A percentile compares a stretch with the other conserved stretches of the same genome.
Conservation (phyloP, 208 protist species). For the Crithidia acanthocephali region DNA sequence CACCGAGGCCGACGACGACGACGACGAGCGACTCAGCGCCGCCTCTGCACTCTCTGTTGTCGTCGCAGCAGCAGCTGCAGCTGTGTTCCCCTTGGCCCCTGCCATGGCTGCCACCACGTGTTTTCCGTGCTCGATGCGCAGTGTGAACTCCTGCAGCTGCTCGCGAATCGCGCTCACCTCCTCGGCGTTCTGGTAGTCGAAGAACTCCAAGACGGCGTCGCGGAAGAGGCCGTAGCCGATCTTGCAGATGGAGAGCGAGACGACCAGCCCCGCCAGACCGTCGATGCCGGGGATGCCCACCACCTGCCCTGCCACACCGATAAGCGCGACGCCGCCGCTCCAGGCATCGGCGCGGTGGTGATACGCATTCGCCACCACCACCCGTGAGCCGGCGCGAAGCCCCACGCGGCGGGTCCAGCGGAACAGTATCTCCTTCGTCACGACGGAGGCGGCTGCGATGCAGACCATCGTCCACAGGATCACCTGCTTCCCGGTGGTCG, state of each 20-base stretch:
- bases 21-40: background rate
- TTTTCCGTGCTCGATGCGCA: constrained; percentile 29
- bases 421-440: constrained; percentile 84
- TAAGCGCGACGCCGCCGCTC: constrained; percentile 80
- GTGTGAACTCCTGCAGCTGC: constrained; percentile 62
- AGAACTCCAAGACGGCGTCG: constrained; percentile 80
- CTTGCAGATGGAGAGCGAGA: constrained; percentile 80
- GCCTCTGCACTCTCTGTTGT: background rate
- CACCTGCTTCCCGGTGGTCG: constrained; percentile 48
- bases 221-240: constrained; percentile 77
- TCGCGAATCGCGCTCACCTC: constrained; percentile 69
- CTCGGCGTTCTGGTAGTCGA: constrained; percentile 79
- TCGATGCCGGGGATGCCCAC: constrained; percentile 79
- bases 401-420: constrained; percentile 83
- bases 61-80: background rate
- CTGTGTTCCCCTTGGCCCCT: background rate
- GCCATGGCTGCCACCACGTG: constrained; percentile 3
- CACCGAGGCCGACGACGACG: background rate
- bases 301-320: constrained; percentile 77
- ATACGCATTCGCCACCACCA: constrained; percentile 89
- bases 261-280: constrained; percentile 74
- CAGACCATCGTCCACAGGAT: constrained; percentile 88
- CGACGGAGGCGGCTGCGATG: constrained; percentile 65
- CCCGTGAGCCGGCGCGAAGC: constrained; percentile 70
- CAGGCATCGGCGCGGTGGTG: constrained; percentile 91